Base-by-base conservation (phyloP, 805 yeast species). In the Isabelozyma heimii region DNA sequence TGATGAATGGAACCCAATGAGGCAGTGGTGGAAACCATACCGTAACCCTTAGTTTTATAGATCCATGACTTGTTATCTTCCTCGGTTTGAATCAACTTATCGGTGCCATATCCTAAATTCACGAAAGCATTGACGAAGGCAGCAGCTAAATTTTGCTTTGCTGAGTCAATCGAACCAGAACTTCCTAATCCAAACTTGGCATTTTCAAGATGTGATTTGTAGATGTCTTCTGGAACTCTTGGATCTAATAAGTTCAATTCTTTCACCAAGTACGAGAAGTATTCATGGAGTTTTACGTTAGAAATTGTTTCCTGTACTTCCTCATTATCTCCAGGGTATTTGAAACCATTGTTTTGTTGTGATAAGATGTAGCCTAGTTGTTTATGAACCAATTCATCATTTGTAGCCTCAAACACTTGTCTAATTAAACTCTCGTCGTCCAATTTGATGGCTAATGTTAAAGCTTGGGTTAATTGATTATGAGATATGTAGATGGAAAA, bases 131-230 rank as follows among this genome's bases (percentile, higher is more conserved):
- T 94, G 45, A 91, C 98, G 66, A 94, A 92, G n/a, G 94, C 81
- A 3, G 96, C 84, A 4, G 98, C 98, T 59, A 94, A 77, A 63
- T 91, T 94, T 69, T 92, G 98, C 67, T 91, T 91, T 10, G 97
- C 96, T 37, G 97, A 88, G 66, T 92, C 97, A 49, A 73, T 71
- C 2, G 76, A 67, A 5, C 77, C 77, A 40, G 90, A 72, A 46
- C 81, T 75, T 6, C 85, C 80, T 28, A 81, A 70, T 5, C 85
- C 84, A 47, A 80, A 78, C 51, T 83, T 77, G 15, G 80, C 62
- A 55, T 81, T 84, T 63, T 94, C 98, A 56, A 92, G 77, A 65
- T 92, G 97, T 27, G 91, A 84, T 68, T 91, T 91, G 70, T 91
- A 91, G 49, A 94, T 82, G 67, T 94, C 99, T 68, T 91, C 97